Conservation (phyloP, 257 asterid genomes). For the Solanum chmielewskii region DNA sequence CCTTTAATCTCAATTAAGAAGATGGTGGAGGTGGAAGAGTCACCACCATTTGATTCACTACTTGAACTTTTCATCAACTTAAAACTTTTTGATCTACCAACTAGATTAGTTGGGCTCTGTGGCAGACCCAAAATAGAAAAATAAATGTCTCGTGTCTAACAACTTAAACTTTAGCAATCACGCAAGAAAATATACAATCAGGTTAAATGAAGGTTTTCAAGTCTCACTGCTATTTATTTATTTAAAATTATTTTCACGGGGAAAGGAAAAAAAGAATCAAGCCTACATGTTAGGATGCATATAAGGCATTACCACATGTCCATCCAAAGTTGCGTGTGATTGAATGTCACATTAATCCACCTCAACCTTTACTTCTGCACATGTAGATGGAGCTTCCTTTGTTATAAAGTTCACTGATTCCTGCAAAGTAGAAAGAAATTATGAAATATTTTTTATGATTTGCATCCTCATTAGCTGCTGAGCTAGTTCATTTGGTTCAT, state of each 20-base stretch:
- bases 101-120: not conserved
- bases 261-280: not conserved
- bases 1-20: not conserved
- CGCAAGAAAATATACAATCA: not conserved
- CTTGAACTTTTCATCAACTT: not conserved
- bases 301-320: too few species aligned
- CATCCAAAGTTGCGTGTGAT: not conserved
- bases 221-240: not conserved
- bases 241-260: not conserved
- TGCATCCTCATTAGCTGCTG: not conserved
- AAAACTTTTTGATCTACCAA: not conserved
- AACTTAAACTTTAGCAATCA: not conserved
- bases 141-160: not conserved
- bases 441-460: not conserved
- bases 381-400: not conserved
- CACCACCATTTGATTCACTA: not conserved
- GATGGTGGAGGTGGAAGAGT: not conserved
- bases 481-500: slow-evolving; percentile 10
- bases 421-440: not conserved
- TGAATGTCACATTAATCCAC: not conserved
- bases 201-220: not conserved
- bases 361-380: not conserved
- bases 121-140: not conserved
- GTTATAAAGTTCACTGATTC: not conserved
- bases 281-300: not conserved